phyloP scores from a whole-genome alignment of 2,329 filamentous ascomycete species.

The Cryoendolithus antarcticus region DNA sequence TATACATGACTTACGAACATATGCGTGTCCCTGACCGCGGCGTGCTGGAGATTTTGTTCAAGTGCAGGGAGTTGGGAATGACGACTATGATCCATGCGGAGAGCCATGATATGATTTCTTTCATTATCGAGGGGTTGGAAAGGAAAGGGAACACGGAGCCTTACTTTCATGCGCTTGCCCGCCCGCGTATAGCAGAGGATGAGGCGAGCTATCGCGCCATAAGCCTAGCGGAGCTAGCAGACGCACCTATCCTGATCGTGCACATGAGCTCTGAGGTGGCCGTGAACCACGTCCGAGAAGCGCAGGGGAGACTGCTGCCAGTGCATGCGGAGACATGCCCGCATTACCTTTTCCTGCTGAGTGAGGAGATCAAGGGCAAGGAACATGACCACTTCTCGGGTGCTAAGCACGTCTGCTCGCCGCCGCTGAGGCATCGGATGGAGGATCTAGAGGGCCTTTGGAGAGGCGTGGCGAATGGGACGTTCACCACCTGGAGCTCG shows the following conservation, averaged over 20 bases:
- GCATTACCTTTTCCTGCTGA: slow-evolving; percentile 25
- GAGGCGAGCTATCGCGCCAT: slow-evolving; percentile 42
- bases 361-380: slow-evolving; percentile 19
- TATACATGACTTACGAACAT: slow-evolving; percentile 43
- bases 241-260: slow-evolving; percentile 42
- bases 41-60: slow-evolving; percentile 40
- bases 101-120: slow-evolving; percentile 34
- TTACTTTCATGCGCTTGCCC: slow-evolving; percentile 35
- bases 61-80: slow-evolving; percentile 32
- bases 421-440: slow-evolving; percentile 20
- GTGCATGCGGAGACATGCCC: slow-evolving; percentile 27
- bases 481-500: slow-evolving; percentile 23
- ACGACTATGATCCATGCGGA: slow-evolving; percentile 40
- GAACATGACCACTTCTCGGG: slow-evolving; percentile 24
- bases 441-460: slow-evolving; percentile 24
- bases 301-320: slow-evolving; percentile 23
- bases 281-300: slow-evolving; percentile 22
- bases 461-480: slow-evolving; percentile 24
- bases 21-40: slow-evolving; percentile 38
- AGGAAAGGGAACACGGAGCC: slow-evolving; percentile 27
- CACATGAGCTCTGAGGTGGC: slow-evolving; percentile 35
- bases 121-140: slow-evolving; percentile 32
- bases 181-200: slow-evolving; percentile 34
- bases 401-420: slow-evolving; percentile 25
- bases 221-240: slow-evolving; percentile 35